A percentile compares a stretch with the other conserved stretches of the same genome.
These are phyloP conservation scores for Fraxinus sp. DNA, from an alignment of 305 asterid species.

Conservation along the genomic window DNA sequence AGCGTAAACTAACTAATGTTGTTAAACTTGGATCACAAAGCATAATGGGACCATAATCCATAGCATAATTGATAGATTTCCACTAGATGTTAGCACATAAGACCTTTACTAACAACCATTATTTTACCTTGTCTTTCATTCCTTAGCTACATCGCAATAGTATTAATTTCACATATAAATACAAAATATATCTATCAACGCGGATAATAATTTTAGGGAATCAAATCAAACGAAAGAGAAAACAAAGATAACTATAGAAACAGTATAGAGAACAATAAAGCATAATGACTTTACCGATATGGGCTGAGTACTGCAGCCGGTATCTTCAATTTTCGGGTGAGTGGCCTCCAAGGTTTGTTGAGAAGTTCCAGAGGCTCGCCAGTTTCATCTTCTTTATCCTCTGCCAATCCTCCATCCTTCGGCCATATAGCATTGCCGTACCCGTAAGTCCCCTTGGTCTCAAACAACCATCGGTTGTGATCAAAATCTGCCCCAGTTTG, in stretches of 20 bases:
- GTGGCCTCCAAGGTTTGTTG: slow-evolving; percentile 96
- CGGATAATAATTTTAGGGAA: neutral
- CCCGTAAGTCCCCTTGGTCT: slow-evolving; percentile 94
- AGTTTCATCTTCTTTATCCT: slow-evolving; percentile 46
- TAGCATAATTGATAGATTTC: neutral
- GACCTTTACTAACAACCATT: neutral
- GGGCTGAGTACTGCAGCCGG: slow-evolving; percentile 91
- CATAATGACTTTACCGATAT: slow-evolving; percentile 54
- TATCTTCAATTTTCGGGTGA: slow-evolving; percentile 82
- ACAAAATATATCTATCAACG: neutral
- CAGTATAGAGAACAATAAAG: neutral
- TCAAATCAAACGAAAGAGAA: slow-evolving; percentile 13
- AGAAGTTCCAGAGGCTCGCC: slow-evolving; percentile 62
- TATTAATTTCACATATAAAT: neutral
- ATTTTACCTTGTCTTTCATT: neutral
- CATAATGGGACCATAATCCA: neutral
- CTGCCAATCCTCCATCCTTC: slow-evolving; percentile 58
- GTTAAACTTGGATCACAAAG: neutral
- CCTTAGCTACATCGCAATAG: neutral
- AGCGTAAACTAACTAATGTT: neutral
- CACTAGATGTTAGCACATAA: neutral
- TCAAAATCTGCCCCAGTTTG: slow-evolving; percentile 90
- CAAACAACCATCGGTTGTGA: slow-evolving; percentile 89
- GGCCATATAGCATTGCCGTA: slow-evolving; percentile 99
- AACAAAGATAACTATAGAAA: slow-evolving; percentile 1